Evolutionary conservation across 1,284 basidiomycete species (phyloP), one percentile per base, ranked within the genome.

Genomic region (Heterobasidion parviporum): DNA sequence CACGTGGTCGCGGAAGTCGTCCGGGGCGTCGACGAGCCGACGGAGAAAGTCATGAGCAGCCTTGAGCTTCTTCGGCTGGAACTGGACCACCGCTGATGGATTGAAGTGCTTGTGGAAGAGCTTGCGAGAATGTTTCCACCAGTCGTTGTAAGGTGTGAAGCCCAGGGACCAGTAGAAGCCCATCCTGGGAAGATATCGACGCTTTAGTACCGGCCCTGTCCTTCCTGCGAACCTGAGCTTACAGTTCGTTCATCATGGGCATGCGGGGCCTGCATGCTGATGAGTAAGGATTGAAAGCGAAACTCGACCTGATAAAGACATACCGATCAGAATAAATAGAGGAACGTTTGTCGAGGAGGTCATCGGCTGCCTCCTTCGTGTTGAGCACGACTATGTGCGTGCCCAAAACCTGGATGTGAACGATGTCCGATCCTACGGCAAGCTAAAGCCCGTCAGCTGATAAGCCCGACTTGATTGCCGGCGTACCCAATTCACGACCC

Each of bases 301-400:
- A 26, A 26, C 26, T 26, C 8, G 6, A 44, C 34, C 8, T 45
- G 43, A 34, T 10, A 26, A 53, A 1, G 26, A 26, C 34, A 26
- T 47, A 62, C 62, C 62, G 49, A 36, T 63, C 64, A 8, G 64
- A 65, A 48, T 65, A 65, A 20, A 63, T 62, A 6, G 60, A 54
- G 8, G 64, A 64, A 5, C 61, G 55, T 48, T 61, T 63, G 49
- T 65, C 64, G 16, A 65, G 59, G 9, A 65, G 55, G 35, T 65
- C 64, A 47, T 63, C 56, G n/a, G 64, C 64, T 12, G 62, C 60
- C 12, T 59, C 57, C 52, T 59, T 64, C 16, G 60, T 59, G 56
- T 65, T 65, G 26, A 63, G 49, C 15, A 63, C 57, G 38, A 65
- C 54, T 20, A 65, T 48, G 52, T 64, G 59, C 18, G 58, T 54